Base-by-base conservation (phyloP, 1,284 basidiomycete genomes). In the Pulveroboletus sp. region DNA sequence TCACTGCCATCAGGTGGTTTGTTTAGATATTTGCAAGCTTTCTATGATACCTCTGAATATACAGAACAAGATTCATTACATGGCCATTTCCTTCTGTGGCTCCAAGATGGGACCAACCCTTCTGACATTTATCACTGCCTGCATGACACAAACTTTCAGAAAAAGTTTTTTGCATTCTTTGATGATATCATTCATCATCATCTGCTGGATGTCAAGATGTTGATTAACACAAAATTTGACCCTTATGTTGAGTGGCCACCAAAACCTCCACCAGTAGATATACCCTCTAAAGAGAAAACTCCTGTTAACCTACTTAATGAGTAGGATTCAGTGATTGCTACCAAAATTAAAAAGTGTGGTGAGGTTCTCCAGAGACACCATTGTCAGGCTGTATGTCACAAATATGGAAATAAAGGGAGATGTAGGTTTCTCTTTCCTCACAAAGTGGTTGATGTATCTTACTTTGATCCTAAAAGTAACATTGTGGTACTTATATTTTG, bases 341-440 rank as follows among this genome's bases (percentile, higher is more conserved):
- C 16, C 3, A 21, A 62, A 4, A 19, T 61, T 0, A 62, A 56
- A 32, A 54, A 53, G n/a, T 63, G 58, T 43, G 58, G 61, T 6
- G 61, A 63, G 24, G 50, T 54, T 1, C 29, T 62, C 0, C 54
- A 62, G 7, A 4, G 44, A 4, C 57, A 62, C 32, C 10, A 1
- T 0, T 62, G 61, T 39, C 21, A 24, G 0, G 12, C 61, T 3
- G 52, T 62, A 0, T 62, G 61, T 29, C 61, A 62, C 4, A 45
- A 29, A 3, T 45, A 45, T n/a, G 26, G 43, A 1, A 45, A 45
- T 19, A 21, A 53, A 4, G 46, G 6, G 0, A 9, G 4, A 2
- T 62, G 58, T n/a, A 4, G 46, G 0, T 62, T 62, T 35, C 46
- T 51, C 0, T 62, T 62, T 17, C 61, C 55, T 0, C 61, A 62